phyloP scores from a whole-genome alignment of 176 grass and related monocot genomes.

The Stipa capillata region DNA sequence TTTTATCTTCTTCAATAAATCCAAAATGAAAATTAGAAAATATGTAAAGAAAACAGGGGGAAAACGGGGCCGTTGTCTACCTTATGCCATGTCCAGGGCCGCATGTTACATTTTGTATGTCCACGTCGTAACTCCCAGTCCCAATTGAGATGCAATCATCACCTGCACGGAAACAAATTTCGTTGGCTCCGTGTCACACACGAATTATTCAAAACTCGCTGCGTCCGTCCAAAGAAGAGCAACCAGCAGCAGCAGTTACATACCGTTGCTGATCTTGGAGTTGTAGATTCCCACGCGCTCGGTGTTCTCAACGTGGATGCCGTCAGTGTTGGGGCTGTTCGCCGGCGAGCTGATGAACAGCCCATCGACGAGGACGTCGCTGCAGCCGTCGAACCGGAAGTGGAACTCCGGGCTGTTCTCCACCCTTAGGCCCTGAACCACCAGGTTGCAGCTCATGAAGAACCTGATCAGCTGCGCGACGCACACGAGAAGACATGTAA shows the following conservation, averaged over 20 bases:
- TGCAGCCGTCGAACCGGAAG: conserved; percentile 79
- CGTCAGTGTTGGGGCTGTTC: conserved; percentile 88
- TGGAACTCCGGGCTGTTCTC: conserved; percentile 97
- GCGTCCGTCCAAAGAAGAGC: no score
- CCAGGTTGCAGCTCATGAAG: conserved; percentile 68
- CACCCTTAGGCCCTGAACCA: conserved; percentile 48
- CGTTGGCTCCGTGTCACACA: not conserved
- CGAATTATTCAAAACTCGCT: no score
- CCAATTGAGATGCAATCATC: conserved; percentile 95
- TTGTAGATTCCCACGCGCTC: conserved; percentile 74
- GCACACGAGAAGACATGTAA: not conserved
- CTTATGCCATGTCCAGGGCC: conserved; percentile 84
- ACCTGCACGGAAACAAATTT: conserved; percentile 26
- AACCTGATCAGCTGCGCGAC: conserved; percentile 86
- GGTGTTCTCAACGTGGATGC: conserved; percentile 91
- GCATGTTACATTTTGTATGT: conserved; percentile 78
- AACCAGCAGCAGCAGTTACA: not conserved
- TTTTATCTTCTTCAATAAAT: not conserved
- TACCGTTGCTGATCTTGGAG: conserved; percentile 84
- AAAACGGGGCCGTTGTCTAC: not conserved
- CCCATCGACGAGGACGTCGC: conserved; percentile 67
- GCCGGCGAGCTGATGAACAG: conserved; percentile 70
- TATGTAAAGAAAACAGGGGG: not conserved
- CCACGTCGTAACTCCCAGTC: conserved; percentile 70
- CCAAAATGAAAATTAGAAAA: not conserved